Evolutionary conservation across 306 rosid species (phyloP).

Genomic region (Begonia fuchsioides): DNA sequence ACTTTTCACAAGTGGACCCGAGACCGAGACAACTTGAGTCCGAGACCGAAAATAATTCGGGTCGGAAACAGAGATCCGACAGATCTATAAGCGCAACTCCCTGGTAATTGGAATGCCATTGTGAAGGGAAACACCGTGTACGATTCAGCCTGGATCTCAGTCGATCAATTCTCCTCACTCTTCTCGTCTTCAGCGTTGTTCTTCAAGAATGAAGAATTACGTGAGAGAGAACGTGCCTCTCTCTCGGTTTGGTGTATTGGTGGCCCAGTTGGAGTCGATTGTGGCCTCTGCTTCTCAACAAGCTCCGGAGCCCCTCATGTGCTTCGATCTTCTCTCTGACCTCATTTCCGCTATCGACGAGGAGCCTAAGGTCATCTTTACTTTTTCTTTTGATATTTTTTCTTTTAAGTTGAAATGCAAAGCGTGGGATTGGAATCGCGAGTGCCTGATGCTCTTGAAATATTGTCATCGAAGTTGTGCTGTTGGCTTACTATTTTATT

Average conservation of each 20-base stretch:
- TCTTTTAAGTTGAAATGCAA: background rate
- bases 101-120: no score
- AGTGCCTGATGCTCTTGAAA: no score
- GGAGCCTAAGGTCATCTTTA: slow-evolving; percentile 63
- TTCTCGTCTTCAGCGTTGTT: background rate
- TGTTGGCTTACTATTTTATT: no score
- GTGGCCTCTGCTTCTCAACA: slow-evolving; percentile 71
- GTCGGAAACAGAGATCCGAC: no score
- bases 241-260: slow-evolving; percentile 89
- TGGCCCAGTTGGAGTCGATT: slow-evolving; percentile 88
- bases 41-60: no score
- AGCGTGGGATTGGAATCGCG: no score
- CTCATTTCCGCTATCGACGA: slow-evolving; percentile 83
- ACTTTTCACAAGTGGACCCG: no score
- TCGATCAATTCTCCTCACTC: background rate
- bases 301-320: slow-evolving; percentile 82
- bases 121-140: no score
- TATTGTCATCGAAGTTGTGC: no score
- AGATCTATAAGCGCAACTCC: no score
- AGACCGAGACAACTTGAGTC: no score
- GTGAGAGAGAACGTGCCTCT: slow-evolving; percentile 54
- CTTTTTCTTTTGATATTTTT: background rate
- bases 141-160: no score
- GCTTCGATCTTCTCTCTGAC: slow-evolving; percentile 98
- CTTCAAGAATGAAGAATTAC: slow-evolving; percentile 40